Percentiles rank a stretch among this genome's conserved stretches.
These are phyloP conservation scores for Microcyclospora pomicola DNA, from an alignment of 2,329 filamentous ascomycete genomes.

Conservation along the genomic window DNA sequence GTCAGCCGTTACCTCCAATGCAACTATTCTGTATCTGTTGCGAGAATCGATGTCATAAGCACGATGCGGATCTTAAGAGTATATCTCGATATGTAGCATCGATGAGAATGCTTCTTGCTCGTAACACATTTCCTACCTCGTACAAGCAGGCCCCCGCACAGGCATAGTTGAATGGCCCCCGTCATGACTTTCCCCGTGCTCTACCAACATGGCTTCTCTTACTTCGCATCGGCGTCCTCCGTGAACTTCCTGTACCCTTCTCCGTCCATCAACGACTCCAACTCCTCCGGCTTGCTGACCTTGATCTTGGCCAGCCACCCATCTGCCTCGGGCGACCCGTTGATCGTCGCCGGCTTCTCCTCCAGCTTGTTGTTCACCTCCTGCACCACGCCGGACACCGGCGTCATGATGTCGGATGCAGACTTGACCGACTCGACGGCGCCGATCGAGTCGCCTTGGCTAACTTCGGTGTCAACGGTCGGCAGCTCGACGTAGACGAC, in stretches of 20 bases:
- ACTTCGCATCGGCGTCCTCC: conserved; percentile 29
- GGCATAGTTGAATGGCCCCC: too few species aligned
- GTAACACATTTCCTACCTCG: too few species aligned
- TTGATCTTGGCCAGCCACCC: conserved; percentile 90
- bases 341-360: conserved; percentile 76
- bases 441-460: conserved; percentile 70
- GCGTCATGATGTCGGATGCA: conserved; percentile 91
- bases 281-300: conserved; percentile 54
- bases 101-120: too few species aligned
- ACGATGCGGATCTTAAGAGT: too few species aligned
- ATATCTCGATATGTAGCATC: too few species aligned
- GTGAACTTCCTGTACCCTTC: conserved; percentile 68
- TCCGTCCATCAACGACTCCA: conserved; percentile 63
- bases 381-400: conserved; percentile 62
- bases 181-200: neutral
- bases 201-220: conserved; percentile 35
- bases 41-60: too few species aligned
- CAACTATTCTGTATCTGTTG: too few species aligned
- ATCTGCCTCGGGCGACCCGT: conserved; percentile 75
- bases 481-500: conserved; percentile 97
- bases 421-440: conserved; percentile 98
- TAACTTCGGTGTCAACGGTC: conserved; percentile 51
- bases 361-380: conserved; percentile 63
- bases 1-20: too few species aligned
- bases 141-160: too few species aligned